Percentiles rank a stretch among this genome's conserved stretches.
Conservation (phyloP, 805 yeast species). For the Jamesozyma rosinii region DNA sequence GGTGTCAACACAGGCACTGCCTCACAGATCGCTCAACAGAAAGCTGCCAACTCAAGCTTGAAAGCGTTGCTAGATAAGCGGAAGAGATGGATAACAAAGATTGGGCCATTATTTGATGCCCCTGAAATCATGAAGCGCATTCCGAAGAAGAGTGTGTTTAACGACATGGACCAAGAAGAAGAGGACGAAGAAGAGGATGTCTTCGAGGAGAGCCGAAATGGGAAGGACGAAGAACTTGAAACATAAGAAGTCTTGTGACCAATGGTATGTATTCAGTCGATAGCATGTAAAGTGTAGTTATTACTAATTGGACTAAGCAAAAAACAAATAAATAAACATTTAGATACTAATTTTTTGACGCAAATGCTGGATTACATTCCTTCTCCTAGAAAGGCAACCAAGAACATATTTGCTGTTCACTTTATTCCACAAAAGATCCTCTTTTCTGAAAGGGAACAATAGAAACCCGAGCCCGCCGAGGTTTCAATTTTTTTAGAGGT, state of each 20-base stretch:
- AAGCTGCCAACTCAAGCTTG: conserved; percentile 69
- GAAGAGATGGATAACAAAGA: conserved; percentile 75
- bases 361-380: too few species aligned
- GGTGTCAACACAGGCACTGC: conserved; percentile 21
- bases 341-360: too few species aligned
- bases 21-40: conserved; percentile 43
- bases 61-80: conserved; percentile 78
- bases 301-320: too few species aligned
- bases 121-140: conserved; percentile 64
- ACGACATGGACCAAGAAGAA: conserved; percentile 31
- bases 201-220: conserved; percentile 21
- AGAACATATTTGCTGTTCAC: too few species aligned
- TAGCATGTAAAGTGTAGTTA: too few species aligned
- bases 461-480: too few species aligned
- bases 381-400: too few species aligned
- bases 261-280: not conserved
- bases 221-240: conserved; percentile 25
- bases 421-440: too few species aligned
- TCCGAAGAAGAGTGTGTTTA: conserved; percentile 55
- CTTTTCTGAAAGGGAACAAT: too few species aligned
- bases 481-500: too few species aligned
- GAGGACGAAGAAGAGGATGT: conserved; percentile 30
- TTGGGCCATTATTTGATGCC: conserved; percentile 75
- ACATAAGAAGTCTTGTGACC: not conserved
- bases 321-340: too few species aligned